Percentiles rank a stretch among this genome's conserved stretches.
phyloP scores from a whole-genome alignment of 805 yeast genomes.

The Starmerella floricola region DNA sequence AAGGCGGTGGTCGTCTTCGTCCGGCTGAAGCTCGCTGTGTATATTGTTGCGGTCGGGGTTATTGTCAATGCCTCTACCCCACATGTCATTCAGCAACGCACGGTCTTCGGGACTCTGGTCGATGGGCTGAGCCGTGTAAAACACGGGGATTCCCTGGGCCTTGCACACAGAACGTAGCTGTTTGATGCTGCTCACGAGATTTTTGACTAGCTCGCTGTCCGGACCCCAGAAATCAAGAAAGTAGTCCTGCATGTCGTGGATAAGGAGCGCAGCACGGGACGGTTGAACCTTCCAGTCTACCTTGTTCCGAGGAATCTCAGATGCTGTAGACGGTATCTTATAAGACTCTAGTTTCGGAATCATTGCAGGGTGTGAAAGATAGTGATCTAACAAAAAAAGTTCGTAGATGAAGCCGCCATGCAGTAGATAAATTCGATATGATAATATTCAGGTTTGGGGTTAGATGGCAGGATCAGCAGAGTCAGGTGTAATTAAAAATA shows the following conservation, averaged over 20 bases:
- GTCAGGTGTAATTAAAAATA: neutral
- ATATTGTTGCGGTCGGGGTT: constrained; percentile 7
- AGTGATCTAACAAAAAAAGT: too few species aligned
- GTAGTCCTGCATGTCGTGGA: constrained; percentile 19
- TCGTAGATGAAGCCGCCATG: too few species aligned
- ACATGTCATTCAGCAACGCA: constrained; percentile 13
- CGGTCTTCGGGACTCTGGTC: constrained; percentile 14
- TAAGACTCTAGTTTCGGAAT: constrained; percentile 13
- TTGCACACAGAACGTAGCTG: constrained; percentile 5
- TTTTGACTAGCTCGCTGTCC: constrained; percentile 7
- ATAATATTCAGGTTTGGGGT: neutral
- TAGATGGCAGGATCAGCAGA: neutral
- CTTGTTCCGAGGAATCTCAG: constrained; percentile 10
- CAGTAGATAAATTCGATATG: neutral
- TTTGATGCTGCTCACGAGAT: constrained; percentile 6
- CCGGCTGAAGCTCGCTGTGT: constrained; percentile 6
- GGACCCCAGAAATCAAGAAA: constrained; percentile 15
- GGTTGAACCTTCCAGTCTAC: constrained; percentile 14
- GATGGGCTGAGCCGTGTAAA: constrained; percentile 16
- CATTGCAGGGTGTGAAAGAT: constrained; percentile 4
- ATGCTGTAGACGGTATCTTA: neutral
- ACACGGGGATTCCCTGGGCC: constrained; percentile 15
- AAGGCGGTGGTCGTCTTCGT: constrained; percentile 8
- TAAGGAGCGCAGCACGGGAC: constrained; percentile 12
- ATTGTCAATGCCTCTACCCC: constrained; percentile 15